Evolutionary conservation across 371 early-diverging fungal genomes (phyloP), one percentile per base, ranked within the genome.

Genomic region (Choanephora cucurbitarum): DNA sequence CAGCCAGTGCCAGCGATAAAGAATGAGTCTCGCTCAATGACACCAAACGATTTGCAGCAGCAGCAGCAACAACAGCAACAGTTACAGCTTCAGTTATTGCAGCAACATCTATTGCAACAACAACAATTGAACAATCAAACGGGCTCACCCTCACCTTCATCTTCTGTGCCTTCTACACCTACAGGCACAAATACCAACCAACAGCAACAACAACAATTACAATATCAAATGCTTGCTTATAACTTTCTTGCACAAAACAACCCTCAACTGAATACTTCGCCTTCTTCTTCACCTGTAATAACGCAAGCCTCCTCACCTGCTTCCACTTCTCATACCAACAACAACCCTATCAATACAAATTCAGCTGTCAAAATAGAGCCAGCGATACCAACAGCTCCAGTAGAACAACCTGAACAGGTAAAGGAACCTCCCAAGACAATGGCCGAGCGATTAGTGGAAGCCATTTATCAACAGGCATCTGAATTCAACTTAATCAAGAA

Each of bases 371-470:
- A 28, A 7, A 5, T 17, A 22, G 23, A 51, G 17, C 40, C 17
- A 11, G 5, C n/a, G 19, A 19, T 19, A 14, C 13, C 18, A 49
- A 37, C 37, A 17, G 43, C 14, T 28, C 7, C 28, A 28, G 28
- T 7, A 28, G 28, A 28, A 33, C 18, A 46, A 23, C 3, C 23
- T 0, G 49, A 49, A 19, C 33, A 34, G 15, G 18, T 22, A 5
- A 3, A 15, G 31, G 65, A 60, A 44, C 32, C 54, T 14, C 66
- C 72, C 22, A 77, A 69, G 45, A 60, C 69, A 6, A 57, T 77
- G 58, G 67, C 64, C 0, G 73, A 77, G 46, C 60, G 69, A 31
- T 58, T 77, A 3, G 73, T 73, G 0, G 73, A 77, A 52, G 69
- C 71, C 14, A 63, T 77, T 6, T 73, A 67, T 62, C 55, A 59